Percentiles rank a stretch among this genome's conserved stretches.
These are phyloP conservation scores for Sisymbrium irio DNA, from an alignment of 345 rosid genomes.

Conservation along the genomic window DNA sequence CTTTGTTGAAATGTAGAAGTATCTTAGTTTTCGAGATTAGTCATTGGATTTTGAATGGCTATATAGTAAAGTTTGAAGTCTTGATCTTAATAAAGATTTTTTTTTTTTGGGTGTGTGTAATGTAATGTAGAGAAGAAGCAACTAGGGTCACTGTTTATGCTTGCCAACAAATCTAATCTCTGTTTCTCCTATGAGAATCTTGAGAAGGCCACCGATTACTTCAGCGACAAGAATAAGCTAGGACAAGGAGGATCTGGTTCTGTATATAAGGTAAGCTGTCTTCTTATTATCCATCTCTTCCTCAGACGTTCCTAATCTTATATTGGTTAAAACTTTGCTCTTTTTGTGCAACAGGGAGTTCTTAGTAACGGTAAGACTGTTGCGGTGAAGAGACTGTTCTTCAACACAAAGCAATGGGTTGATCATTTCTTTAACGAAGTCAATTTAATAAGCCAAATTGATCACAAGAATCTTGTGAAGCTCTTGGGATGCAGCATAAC, in stretches of 20 bases:
- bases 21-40: not conserved
- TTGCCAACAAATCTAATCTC: constrained; percentile 67
- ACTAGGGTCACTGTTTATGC: constrained; percentile 50
- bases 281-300: not conserved
- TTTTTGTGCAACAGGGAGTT: constrained; percentile 47
- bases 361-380: constrained; percentile 63
- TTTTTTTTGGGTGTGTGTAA: not conserved
- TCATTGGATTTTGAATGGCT: not conserved
- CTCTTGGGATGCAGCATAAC: constrained; percentile 86
- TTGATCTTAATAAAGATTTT: too few relatives aligned
- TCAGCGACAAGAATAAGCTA: constrained; percentile 58
- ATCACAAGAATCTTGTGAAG: constrained; percentile 81
- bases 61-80: not conserved
- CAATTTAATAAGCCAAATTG: constrained; percentile 66
- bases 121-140: constrained; percentile 54
- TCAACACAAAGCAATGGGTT: constrained; percentile 91
- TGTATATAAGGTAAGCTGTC: constrained; percentile 60
- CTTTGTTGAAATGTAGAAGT: not conserved
- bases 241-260: constrained; percentile 97
- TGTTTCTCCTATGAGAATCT: constrained; percentile 75
- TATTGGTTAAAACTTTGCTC: not conserved
- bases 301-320: not conserved
- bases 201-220: constrained; percentile 79
- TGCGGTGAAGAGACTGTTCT: constrained; percentile 83
- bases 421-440: constrained; percentile 97